A percentile compares a stretch with the other conserved stretches of the same genome.
phyloP scores from a whole-genome alignment of 2,329 filamentous ascomycete species.

The Didymella exigua region DNA sequence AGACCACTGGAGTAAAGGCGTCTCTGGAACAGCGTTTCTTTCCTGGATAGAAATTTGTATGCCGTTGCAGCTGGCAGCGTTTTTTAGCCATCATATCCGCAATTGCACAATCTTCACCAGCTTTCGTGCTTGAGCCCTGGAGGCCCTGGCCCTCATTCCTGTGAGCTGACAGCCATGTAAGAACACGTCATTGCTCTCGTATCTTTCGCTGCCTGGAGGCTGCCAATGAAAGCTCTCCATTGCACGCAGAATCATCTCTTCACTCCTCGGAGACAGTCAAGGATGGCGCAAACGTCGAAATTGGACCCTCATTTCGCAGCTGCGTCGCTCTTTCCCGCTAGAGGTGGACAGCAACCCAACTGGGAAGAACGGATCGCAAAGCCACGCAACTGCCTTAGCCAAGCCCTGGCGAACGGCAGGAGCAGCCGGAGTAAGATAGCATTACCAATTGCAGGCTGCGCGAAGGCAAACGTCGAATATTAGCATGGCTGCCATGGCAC shows the following conservation, averaged over 20 bases:
- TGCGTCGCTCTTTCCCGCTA: slow-evolving; percentile 16
- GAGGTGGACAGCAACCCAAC: slow-evolving; percentile 4
- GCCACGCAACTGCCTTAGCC: slow-evolving; percentile 1
- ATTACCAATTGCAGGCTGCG: slow-evolving; percentile 6
- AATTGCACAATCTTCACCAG: slow-evolving; percentile 2
- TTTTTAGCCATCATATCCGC: slow-evolving; percentile 3
- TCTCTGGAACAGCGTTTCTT: neutral
- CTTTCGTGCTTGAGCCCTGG: neutral
- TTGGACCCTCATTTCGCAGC: slow-evolving; percentile 16
- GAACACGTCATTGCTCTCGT: slow-evolving; percentile 8
- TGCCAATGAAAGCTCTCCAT: neutral
- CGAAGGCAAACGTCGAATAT: neutral
- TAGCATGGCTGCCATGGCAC: neutral
- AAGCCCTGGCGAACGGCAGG: slow-evolving; percentile 7
- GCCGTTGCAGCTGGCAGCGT: neutral
- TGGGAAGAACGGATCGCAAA: slow-evolving; percentile 11
- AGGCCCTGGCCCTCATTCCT: neutral
- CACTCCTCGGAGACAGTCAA: neutral
- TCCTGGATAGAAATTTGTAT: neutral
- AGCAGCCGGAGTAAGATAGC: slow-evolving; percentile 1
- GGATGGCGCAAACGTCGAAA: slow-evolving; percentile 6
- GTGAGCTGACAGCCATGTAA: slow-evolving; percentile 3
- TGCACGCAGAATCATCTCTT: neutral
- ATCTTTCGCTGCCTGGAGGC: neutral
- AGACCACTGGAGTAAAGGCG: neutral